A percentile compares a stretch with the other conserved stretches of the same genome.
phyloP scores from a whole-genome alignment of 139 green algal species.

The Tetradesmus obliquus region DNA sequence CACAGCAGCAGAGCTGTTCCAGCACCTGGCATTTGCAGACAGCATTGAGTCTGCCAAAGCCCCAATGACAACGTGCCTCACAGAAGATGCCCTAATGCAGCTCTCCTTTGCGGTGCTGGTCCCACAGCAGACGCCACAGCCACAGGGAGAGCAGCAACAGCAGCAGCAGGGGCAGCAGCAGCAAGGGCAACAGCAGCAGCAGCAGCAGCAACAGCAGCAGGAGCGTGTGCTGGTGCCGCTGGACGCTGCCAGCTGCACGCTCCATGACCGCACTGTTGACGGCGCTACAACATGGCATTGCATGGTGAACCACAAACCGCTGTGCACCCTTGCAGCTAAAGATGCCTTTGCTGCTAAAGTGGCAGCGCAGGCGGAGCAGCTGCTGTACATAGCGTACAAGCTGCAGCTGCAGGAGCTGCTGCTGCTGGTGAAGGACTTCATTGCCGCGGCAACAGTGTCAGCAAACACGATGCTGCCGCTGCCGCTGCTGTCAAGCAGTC shows the following conservation, averaged over 20 bases:
- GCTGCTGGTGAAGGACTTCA: neutral
- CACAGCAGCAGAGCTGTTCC: neutral
- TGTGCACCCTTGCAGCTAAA: neutral
- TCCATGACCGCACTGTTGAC: too few relatives aligned
- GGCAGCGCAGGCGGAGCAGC: neutral
- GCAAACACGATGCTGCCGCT: fast-evolving
- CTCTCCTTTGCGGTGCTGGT: neutral
- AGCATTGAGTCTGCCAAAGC: neutral
- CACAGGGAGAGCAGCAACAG: neutral
- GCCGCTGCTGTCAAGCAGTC: neutral
- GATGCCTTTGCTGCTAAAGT: neutral
- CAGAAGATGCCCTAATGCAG: neutral
- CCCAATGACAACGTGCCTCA: neutral
- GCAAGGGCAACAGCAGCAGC: neutral
- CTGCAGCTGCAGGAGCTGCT: neutral
- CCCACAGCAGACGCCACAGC: neutral
- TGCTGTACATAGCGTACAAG: neutral
- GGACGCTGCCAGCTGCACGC: too few relatives aligned
- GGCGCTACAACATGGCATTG: too few relatives aligned
- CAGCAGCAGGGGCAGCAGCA: neutral
- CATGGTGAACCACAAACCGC: too few relatives aligned
- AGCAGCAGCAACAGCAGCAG: too few relatives aligned
- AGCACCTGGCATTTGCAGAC: neutral
- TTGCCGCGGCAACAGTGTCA: neutral
- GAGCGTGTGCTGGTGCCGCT: too few relatives aligned